Percentiles rank a stretch among this genome's conserved stretches.
Conservation (phyloP, 2,329 filamentous ascomycete species). For the Xylariaceae sp. region DNA sequence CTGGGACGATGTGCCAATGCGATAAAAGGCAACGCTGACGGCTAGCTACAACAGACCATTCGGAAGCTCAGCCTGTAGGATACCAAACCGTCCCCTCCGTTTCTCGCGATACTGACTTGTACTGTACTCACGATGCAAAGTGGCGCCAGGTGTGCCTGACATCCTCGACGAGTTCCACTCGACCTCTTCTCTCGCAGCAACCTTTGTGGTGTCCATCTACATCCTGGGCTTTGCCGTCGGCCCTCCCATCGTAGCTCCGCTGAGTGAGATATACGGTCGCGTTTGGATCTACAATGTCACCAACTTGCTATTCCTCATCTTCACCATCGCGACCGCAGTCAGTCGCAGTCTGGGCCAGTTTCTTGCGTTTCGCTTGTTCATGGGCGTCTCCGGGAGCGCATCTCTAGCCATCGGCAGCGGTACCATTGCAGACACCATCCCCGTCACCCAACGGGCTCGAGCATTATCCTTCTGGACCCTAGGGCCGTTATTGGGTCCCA, state of each 20-base stretch:
- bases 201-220: slow-evolving; percentile 57
- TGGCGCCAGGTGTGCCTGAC: slow-evolving; percentile 53
- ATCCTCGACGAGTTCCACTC: slow-evolving; percentile 53
- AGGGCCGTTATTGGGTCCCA: slow-evolving; percentile 49
- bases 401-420: slow-evolving; percentile 49
- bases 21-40: not conserved
- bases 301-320: slow-evolving; percentile 41
- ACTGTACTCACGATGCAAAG: not conserved
- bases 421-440: slow-evolving; percentile 50
- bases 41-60: not conserved
- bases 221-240: slow-evolving; percentile 52
- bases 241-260: slow-evolving; percentile 44
- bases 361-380: slow-evolving; percentile 25
- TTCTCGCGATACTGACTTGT: not conserved
- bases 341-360: slow-evolving; percentile 11
- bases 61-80: not conserved
- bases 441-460: slow-evolving; percentile 44
- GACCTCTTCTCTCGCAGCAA: slow-evolving; percentile 43
- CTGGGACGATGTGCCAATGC: not conserved
- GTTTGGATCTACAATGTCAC: slow-evolving; percentile 39
- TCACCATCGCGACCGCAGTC: slow-evolving; percentile 39
- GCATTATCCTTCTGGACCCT: slow-evolving; percentile 48
- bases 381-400: slow-evolving; percentile 42
- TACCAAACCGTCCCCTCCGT: not conserved
- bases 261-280: slow-evolving; percentile 45